Evolutionary conservation across 2,329 filamentous ascomycete genomes (phyloP).

Genomic region (Cladophialophora chaetospira): DNA sequence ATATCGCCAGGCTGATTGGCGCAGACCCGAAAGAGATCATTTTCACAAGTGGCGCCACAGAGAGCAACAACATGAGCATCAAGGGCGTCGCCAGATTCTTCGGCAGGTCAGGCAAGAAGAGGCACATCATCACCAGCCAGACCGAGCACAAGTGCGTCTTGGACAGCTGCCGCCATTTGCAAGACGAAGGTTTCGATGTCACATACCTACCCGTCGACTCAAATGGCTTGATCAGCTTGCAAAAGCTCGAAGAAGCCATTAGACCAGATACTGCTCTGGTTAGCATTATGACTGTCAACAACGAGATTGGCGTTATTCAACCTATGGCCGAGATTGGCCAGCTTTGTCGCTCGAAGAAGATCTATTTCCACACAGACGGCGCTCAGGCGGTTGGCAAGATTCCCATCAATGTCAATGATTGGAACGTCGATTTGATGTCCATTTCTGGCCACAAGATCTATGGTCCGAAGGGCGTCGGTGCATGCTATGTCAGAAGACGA

Average conservation of each 20-base stretch:
- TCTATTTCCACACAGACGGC: conserved; percentile 97
- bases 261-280: conserved; percentile 88
- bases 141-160: conserved; percentile 99
- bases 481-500: conserved; percentile 90
- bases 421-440: conserved; percentile 98
- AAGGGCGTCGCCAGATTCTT: conserved; percentile 98
- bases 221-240: conserved; percentile 82
- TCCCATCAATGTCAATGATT: conserved; percentile 90
- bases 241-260: conserved; percentile 83
- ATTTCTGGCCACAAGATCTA: conserved; percentile 99
- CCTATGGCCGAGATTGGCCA: conserved; percentile 90
- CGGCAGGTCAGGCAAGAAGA: conserved; percentile 90
- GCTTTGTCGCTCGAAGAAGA: conserved; percentile 85
- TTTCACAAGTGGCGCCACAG: conserved; percentile 95
- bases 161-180: conserved; percentile 93
- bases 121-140: conserved; percentile 94
- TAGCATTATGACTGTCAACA: conserved; percentile 99
- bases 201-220: conserved; percentile 92
- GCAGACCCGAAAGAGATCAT: conserved; percentile 98
- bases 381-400: conserved; percentile 99
- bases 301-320: conserved; percentile 99
- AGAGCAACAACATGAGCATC: conserved; percentile 99
- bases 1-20: conserved; percentile 84
- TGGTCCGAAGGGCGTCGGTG: conserved; percentile 93
- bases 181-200: conserved; percentile 93